phyloP scores from a whole-genome alignment of 495 filamentous ascomycete species.

The Tuber indicum region DNA sequence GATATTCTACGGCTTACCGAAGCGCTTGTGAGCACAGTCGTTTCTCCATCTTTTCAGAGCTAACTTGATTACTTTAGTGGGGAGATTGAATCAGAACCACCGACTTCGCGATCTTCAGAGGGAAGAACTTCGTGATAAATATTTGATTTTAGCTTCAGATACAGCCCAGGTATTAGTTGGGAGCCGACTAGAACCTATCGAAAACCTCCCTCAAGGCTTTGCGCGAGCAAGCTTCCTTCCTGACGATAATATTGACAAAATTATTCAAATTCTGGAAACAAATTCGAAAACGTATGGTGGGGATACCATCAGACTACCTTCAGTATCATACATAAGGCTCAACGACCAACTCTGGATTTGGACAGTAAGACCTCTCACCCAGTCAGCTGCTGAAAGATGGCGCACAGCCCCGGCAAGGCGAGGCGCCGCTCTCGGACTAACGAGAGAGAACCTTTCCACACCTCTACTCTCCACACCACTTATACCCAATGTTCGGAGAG shows the following conservation, averaged over 20 bases:
- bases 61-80: background rate
- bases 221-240: background rate
- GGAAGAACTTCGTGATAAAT: slow-evolving; percentile 1
- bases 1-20: background rate
- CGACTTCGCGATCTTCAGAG: background rate
- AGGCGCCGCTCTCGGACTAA: background rate
- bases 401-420: background rate
- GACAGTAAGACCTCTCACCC: background rate
- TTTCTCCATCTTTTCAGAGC: background rate
- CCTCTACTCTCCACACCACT: background rate
- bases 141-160: background rate
- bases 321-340: background rate
- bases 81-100: background rate
- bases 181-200: background rate
- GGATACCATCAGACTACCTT: background rate
- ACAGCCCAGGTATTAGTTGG: background rate
- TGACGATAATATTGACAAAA: background rate
- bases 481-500: background rate
- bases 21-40: background rate
- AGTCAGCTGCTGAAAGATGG: background rate
- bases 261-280: background rate
- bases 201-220: background rate
- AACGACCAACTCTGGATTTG: background rate
- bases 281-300: background rate
- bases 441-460: background rate